Conservation (phyloP, 1,284 basidiomycete genomes). For the Sanguinoderma infundibulare region DNA sequence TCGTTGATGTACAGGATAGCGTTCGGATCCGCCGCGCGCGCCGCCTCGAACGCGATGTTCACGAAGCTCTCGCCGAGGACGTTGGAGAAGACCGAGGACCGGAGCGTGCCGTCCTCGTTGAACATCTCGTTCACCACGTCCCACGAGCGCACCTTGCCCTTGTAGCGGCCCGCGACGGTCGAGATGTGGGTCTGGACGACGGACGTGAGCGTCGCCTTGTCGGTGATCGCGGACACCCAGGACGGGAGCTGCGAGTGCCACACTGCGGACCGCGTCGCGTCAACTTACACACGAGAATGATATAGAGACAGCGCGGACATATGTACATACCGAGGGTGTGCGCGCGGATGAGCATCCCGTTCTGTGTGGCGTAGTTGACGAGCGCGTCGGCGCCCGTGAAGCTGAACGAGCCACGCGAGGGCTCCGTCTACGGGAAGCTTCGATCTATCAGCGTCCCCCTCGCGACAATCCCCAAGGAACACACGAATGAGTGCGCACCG, state of each 20-base stretch:
- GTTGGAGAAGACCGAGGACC: conserved; percentile 40
- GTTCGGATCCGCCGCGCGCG: conserved; percentile 40
- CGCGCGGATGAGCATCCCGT: conserved; percentile 51
- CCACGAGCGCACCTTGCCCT: conserved; percentile 42
- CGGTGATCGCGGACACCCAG: conserved; percentile 42
- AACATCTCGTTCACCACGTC: conserved; percentile 40
- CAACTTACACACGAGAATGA: conserved; percentile 13
- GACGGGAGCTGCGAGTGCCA: conserved; percentile 54
- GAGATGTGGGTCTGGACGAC: conserved; percentile 42
- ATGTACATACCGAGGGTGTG: conserved; percentile 43
- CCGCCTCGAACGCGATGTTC: conserved; percentile 40
- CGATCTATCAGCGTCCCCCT: background rate
- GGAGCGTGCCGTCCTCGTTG: conserved; percentile 43
- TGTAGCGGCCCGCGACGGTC: conserved; percentile 42
- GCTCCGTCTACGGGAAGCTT: background rate
- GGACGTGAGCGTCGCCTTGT: conserved; percentile 34
- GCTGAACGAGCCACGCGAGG: conserved; percentile 40
- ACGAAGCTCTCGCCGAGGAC: conserved; percentile 41
- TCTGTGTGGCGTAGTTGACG: conserved; percentile 50
- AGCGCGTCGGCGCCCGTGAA: conserved; percentile 46
- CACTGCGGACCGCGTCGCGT: too few species aligned
- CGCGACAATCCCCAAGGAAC: too few species aligned
- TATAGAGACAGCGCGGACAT: too few species aligned
- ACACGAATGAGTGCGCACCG: too few species aligned
- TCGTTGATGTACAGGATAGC: conserved; percentile 45